phyloP scores from a whole-genome alignment of 2,329 filamentous ascomycete genomes.

The Alternaria hordeiaustralica region DNA sequence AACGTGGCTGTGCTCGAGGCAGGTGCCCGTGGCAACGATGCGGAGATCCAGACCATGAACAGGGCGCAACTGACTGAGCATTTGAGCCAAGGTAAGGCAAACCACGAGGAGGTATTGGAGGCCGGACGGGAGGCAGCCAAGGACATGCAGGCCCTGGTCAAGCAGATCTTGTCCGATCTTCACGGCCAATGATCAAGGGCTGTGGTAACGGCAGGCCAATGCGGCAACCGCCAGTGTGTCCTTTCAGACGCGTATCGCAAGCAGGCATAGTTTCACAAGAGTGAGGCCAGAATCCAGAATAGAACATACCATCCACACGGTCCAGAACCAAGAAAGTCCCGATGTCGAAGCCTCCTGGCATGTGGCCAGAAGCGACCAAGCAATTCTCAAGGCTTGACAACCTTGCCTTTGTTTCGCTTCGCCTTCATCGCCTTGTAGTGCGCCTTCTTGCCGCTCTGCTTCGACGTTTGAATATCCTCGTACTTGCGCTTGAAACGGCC shows the following conservation, averaged over 20 bases:
- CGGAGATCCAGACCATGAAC: conserved; percentile 58
- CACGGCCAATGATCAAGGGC: conserved; percentile 23
- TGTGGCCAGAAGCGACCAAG: neutral
- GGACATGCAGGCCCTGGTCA: conserved; percentile 65
- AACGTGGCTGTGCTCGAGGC: conserved; percentile 68
- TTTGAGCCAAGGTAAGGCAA: conserved; percentile 65
- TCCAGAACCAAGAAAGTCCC: neutral
- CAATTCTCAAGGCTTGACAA: conserved; percentile 42
- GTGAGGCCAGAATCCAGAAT: neutral
- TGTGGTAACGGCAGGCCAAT: neutral
- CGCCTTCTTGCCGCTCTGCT: conserved; percentile 86
- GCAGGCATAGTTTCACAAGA: neutral
- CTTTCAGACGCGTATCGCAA: neutral
- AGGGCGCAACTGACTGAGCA: conserved; percentile 60
- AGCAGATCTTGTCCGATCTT: conserved; percentile 54
- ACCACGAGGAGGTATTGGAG: conserved; percentile 70
- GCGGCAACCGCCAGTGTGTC: neutral
- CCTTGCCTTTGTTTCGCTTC: conserved; percentile 55
- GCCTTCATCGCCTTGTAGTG: conserved; percentile 82
- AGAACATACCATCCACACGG: neutral
- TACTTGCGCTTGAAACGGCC: conserved; percentile 88
- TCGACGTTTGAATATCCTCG: conserved; percentile 78
- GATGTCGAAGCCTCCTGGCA: neutral
- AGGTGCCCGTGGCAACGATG: conserved; percentile 64
- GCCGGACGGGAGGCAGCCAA: conserved; percentile 65